Evolutionary conservation across 2,329 filamentous ascomycete genomes (phyloP).

Genomic region (Phialocephala sp.): DNA sequence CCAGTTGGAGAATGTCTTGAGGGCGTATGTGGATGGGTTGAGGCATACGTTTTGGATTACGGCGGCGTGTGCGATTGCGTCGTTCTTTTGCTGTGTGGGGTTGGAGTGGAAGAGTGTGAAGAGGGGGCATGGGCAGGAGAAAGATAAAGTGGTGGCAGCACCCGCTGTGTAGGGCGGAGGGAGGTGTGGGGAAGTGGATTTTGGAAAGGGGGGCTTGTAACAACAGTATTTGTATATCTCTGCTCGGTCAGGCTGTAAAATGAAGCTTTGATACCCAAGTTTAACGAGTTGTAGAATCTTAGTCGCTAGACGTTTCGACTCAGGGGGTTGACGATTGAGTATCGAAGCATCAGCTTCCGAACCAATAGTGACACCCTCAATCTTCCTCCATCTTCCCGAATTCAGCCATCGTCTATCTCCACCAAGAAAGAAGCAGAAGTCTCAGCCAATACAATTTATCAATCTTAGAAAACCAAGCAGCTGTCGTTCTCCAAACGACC

Average conservation of each 20-base stretch:
- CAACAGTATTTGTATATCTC: not conserved
- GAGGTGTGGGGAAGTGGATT: not conserved
- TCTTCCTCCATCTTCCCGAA: too few relatives aligned
- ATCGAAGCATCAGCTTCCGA: not conserved
- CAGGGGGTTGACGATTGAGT: too few relatives aligned
- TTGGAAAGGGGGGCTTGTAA: too few relatives aligned
- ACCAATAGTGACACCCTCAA: too few relatives aligned
- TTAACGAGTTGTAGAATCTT: too few relatives aligned
- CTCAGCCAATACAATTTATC: too few relatives aligned
- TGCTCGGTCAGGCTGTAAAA: too few relatives aligned
- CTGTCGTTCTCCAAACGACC: too few relatives aligned
- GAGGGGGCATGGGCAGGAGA: constrained; percentile 42
- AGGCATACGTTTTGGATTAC: constrained; percentile 59
- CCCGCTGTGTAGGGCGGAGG: constrained; percentile 7
- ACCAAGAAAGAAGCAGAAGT: too few relatives aligned
- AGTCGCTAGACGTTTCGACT: too few relatives aligned
- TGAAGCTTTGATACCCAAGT: constrained; percentile 8
- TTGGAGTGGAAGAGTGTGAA: constrained; percentile 62
- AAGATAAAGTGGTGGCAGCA: constrained; percentile 19
- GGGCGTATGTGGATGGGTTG: constrained; percentile 61
- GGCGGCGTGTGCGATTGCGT: constrained; percentile 52
- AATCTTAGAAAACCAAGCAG: too few relatives aligned
- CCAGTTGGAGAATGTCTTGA: constrained; percentile 51
- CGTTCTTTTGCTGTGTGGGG: constrained; percentile 51
- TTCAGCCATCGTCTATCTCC: too few relatives aligned